Conservation (phyloP, 1,139 yeast genomes). For the Hyphopichia burtonii region DNA sequence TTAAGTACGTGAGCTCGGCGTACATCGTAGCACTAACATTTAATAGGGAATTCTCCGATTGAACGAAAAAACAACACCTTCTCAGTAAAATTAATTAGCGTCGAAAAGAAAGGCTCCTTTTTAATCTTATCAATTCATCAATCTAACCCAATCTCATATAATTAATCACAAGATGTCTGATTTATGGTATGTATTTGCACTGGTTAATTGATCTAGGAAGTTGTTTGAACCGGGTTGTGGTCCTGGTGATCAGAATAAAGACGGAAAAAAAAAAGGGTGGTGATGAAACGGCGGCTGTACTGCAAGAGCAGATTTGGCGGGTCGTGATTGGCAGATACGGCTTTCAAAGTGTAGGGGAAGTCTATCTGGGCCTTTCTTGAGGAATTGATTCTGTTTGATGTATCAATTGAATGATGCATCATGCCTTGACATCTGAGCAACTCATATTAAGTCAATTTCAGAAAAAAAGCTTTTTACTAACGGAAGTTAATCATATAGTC, state of each 20-base stretch:
- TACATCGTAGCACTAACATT: not conserved
- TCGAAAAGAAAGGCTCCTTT: not conserved
- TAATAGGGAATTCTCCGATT: not conserved
- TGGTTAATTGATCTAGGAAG: not conserved
- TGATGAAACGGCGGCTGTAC: no score
- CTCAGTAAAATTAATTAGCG: not conserved
- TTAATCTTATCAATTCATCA: not conserved
- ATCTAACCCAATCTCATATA: not conserved
- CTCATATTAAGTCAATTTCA: no score
- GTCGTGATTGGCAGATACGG: no score
- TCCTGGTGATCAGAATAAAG: no score
- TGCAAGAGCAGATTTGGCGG: no score
- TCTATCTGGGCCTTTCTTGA: no score
- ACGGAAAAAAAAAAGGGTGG: no score
- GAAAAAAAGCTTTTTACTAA: not conserved
- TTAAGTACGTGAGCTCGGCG: not conserved
- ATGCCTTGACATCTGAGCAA: no score
- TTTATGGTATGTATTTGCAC: constrained; percentile 48
- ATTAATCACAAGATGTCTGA: constrained; percentile 40
- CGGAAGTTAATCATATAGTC: constrained; percentile 35
- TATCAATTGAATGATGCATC: no score
- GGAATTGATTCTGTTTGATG: no score
- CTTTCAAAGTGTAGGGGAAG: no score
- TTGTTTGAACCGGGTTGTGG: no score
- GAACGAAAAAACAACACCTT: not conserved